Evolutionary conservation across 192 early-diverging fungal species (phyloP), one percentile per base, ranked within the genome.

Genomic region (Coemansia sp.): DNA sequence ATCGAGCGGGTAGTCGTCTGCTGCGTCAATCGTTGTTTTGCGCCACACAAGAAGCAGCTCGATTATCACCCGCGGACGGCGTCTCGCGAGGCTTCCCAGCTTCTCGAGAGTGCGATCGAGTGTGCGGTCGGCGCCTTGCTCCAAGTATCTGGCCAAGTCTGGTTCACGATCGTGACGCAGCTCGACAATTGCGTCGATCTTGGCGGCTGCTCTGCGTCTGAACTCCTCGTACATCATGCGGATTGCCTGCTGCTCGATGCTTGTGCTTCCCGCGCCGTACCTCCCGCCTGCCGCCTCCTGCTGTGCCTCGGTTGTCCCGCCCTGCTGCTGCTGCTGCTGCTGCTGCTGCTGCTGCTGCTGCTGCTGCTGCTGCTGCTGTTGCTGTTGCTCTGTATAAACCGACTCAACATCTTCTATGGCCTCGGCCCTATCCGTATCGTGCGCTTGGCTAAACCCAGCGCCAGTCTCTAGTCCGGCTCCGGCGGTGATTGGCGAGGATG

Each of bases 31-130:
- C 10, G 84, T 89, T 52, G 88, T 71, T 70, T 91, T 91, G 52
- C 91, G 86, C 92, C 92, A 94, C 6, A 85, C 80, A 81, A 94
- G 84, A 11, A 94, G 81, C 41, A 88, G 72, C 72, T 93, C 92
- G 38, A 93, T 93, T 41, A 98, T 91, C 3, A 92, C 86, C 32
- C 90, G 92, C 16, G 95, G 95, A 65, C 91, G 91, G 64, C 93
- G 91, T 41, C 90, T 86, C 3, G 94, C 92, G 41, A 95, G 74
- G 44, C 88, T 87, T 1, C 93, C 94, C 9, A 99, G 73, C 12
- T 92, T 91, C 38, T 84, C 77, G 32, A 97, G 66, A 0, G 94
- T 81, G 19, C 89, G 88, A 72, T 99, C 97, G 68, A 99, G 95
- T 9, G 83, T 71, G 7, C 84, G 70, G 76, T 99, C 95, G 6